Base-by-base conservation (phyloP, 768 basidiomycete species). In the Suillus brevipes region DNA sequence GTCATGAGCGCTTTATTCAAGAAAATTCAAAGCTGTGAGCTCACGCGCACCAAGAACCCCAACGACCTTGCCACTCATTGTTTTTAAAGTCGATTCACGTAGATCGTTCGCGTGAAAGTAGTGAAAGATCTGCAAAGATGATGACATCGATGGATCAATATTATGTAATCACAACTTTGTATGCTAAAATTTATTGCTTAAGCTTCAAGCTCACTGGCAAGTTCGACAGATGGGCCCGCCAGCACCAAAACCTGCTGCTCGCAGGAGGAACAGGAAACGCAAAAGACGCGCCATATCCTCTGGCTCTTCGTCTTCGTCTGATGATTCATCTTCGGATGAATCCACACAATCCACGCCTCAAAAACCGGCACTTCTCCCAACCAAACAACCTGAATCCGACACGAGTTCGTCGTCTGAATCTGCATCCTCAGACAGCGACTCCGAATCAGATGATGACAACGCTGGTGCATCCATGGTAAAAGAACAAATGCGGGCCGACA, bases 221-320 rank as follows among this genome's bases (percentile, higher is more conserved):
- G 34, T 36, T 36, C 34, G 40, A 37, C 56, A 66, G 52, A 60
- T 74, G 75, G 70, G 77, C 16, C 70, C 75, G 45, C 73, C 71
- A 64, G 77, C 77, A 65, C 73, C 36, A 10, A 73, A 79, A 60
- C 68, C 38, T 58, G 69, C 36, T 58, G 69, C 81, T 20, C 78
- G 82, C 69, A 85, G 83, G 74, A 74, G 85, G 58, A 80, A 75
- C 40, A 79, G 85, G 66, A 87, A 87, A 70, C 78, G 85, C 20
- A 86, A 86, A 67, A 79, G 85, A 79, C 81, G 84, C 60, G 77
- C 82, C 12, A 77, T 71, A 0, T 83, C 80, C 0, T 77, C 80
- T 10, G 78, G 79, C 2, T 80, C 79, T 1, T 82, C 81, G 28
- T 85, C 82, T 12, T 79, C 74, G 1, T 81, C 80, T 25, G 68